A percentile compares a stretch with the other conserved stretches of the same genome.
These are phyloP conservation scores for Naematelia aurantialba DNA, from an alignment of 768 basidiomycete species.

Conservation along the genomic window DNA sequence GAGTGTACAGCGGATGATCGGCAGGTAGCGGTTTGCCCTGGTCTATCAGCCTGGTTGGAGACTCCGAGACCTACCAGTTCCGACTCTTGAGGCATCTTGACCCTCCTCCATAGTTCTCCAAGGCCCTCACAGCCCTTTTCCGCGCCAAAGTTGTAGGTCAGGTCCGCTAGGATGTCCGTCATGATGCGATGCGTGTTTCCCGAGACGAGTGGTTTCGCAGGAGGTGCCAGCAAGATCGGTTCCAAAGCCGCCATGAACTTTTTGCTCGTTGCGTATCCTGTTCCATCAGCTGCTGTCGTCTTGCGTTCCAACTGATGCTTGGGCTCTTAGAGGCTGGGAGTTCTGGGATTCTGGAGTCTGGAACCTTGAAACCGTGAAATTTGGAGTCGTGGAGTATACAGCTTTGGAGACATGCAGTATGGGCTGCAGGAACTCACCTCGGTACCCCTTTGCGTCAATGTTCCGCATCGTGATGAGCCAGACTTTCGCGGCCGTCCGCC, in stretches of 20 bases:
- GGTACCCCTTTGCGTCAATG: conserved; percentile 64
- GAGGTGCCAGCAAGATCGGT: conserved; percentile 30
- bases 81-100: conserved; percentile 75
- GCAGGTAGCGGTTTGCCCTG: conserved; percentile 44
- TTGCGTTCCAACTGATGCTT: neutral
- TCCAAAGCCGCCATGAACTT: conserved; percentile 31
- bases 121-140: conserved; percentile 57
- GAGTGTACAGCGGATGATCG: conserved; percentile 38
- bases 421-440: no score
- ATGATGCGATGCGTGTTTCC: conserved; percentile 48
- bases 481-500: conserved; percentile 50
- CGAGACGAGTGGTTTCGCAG: conserved; percentile 30
- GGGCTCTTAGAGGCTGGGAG: no score
- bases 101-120: conserved; percentile 70
- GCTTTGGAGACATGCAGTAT: neutral
- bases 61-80: conserved; percentile 60
- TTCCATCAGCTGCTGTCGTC: neutral
- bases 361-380: no score
- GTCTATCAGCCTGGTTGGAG: neutral
- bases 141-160: conserved; percentile 63
- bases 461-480: conserved; percentile 91
- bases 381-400: no score
- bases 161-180: conserved; percentile 74
- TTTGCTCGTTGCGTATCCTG: conserved; percentile 34
- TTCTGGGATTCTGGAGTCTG: no score